These are phyloP conservation scores for Sclerotinia minor DNA, from an alignment of 2,329 filamentous ascomycete genomes.

Conservation along the genomic window DNA sequence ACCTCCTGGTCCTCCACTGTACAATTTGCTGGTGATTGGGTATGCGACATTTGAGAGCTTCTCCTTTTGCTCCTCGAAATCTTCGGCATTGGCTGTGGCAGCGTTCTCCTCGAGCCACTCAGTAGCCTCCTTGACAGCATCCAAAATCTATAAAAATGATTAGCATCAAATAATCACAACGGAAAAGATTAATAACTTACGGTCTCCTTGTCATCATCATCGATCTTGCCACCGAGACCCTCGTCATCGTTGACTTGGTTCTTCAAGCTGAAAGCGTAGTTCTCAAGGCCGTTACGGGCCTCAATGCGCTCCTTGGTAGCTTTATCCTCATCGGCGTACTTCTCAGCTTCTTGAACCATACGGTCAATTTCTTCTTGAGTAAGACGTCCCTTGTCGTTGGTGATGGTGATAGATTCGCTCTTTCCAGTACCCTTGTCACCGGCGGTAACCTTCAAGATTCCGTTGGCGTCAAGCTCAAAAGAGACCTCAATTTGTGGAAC, in stretches of 20 bases:
- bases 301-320: constrained; percentile 95
- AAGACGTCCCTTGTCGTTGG: constrained; percentile 98
- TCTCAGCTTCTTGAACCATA: constrained; percentile 98
- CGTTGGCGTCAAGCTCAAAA: constrained; percentile 97
- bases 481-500: constrained; percentile 98
- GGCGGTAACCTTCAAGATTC: constrained; percentile 94
- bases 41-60: constrained; percentile 96
- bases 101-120: constrained; percentile 98
- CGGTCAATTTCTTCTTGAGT: constrained; percentile 97
- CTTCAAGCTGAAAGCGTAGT: constrained; percentile 98
- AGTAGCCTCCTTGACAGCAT: constrained; percentile 93
- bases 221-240: constrained; percentile 96
- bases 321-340: constrained; percentile 99
- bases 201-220: constrained; percentile 97
- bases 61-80: constrained; percentile 99
- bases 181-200: constrained; percentile 51
- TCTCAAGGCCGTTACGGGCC: constrained; percentile 94
- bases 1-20: constrained; percentile 64
- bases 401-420: constrained; percentile 96
- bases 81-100: constrained; percentile 79
- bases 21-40: constrained; percentile 98
- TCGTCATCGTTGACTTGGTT: constrained; percentile 98
- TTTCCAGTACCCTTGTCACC: constrained; percentile 98
- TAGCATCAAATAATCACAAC: constrained; percentile 26
- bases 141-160: constrained; percentile 67